Evolutionary conservation across 2,329 filamentous ascomycete genomes (phyloP).

Genomic region (Aspergillus cejpii): DNA sequence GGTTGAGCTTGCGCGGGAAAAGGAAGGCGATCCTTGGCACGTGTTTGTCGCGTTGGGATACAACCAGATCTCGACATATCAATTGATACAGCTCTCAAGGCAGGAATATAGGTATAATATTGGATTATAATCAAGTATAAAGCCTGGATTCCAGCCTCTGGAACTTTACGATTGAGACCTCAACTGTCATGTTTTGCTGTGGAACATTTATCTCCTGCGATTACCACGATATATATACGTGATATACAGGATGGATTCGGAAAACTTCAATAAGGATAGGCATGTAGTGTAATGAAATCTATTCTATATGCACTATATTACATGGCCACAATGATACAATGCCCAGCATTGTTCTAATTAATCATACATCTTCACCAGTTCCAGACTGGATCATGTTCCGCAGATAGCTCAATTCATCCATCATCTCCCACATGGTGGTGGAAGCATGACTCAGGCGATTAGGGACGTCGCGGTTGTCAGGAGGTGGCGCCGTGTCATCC

Average conservation of each 20-base stretch:
- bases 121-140: too few relatives aligned
- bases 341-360: not conserved
- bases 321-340: constrained; percentile 1
- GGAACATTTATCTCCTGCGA: too few relatives aligned
- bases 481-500: not conserved
- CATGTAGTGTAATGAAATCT: not conserved
- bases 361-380: constrained; percentile 14
- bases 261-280: too few relatives aligned
- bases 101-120: too few relatives aligned
- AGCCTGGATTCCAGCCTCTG: too few relatives aligned
- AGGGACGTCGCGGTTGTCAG: constrained; percentile 3
- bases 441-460: constrained; percentile 17
- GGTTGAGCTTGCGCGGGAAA: constrained; percentile 6
- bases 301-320: not conserved
- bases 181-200: too few relatives aligned
- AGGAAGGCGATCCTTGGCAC: constrained; percentile 15
- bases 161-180: too few relatives aligned
- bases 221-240: too few relatives aligned
- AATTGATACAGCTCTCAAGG: too few relatives aligned
- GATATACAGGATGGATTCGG: too few relatives aligned
- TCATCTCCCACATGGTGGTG: constrained; percentile 43
- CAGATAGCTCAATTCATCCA: constrained; percentile 49
- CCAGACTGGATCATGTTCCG: constrained; percentile 42
- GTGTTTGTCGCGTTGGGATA: constrained; percentile 6
- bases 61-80: too few relatives aligned